A percentile compares a stretch with the other conserved stretches of the same genome.
Evolutionary conservation across 2,329 filamentous ascomycete species (phyloP).

Genomic region (Immersiporthe knoxdaviesiana): DNA sequence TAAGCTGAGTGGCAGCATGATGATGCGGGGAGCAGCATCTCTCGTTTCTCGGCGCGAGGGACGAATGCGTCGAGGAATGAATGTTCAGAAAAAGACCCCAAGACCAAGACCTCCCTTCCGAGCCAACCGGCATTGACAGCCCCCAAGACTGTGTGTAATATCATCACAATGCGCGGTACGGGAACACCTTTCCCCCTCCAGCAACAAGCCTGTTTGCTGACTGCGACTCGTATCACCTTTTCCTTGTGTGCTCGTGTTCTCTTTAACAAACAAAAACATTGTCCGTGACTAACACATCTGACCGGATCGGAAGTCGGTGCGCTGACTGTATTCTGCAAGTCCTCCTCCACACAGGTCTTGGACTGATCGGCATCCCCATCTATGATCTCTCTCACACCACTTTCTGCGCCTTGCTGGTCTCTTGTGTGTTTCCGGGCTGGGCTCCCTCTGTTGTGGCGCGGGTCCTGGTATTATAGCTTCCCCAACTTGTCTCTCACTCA

Average conservation of each 20-base stretch:
- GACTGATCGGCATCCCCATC: not conserved
- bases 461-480: not conserved
- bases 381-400: too few species aligned
- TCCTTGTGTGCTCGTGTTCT: conserved; percentile 5
- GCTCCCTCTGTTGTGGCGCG: not conserved
- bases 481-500: not conserved
- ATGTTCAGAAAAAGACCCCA: too few species aligned
- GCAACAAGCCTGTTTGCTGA: conserved; percentile 7
- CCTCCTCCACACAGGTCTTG: not conserved
- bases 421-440: not conserved
- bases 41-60: not conserved
- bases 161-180: not conserved
- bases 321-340: conserved; percentile 13
- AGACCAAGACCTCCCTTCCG: not conserved
- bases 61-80: not conserved
- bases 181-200: not conserved
- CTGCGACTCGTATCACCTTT: conserved; percentile 4
- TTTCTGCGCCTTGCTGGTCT: not conserved
- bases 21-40: not conserved
- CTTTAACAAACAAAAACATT: not conserved
- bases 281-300: not conserved
- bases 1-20: not conserved
- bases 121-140: not conserved
- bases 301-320: conserved; percentile 9
- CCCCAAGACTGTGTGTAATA: not conserved